Evolutionary conservation across 2,329 filamentous ascomycete species (phyloP).

Genomic region (Davidsoniella neocaledoniae): DNA sequence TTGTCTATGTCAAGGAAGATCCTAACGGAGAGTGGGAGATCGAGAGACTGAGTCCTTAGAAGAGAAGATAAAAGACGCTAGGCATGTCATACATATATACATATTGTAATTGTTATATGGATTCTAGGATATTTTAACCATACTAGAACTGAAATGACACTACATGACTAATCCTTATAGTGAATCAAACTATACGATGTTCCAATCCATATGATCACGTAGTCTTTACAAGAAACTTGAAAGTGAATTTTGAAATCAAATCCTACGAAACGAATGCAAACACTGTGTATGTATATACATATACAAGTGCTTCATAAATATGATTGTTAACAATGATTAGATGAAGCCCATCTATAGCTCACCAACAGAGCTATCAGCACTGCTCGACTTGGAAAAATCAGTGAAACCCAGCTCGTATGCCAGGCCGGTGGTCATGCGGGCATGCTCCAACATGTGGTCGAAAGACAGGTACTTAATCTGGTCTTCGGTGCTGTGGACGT

Average conservation of each 20-base stretch:
- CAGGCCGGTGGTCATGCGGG: slow-evolving; percentile 31
- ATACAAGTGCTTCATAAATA: not conserved
- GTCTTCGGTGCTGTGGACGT: slow-evolving; percentile 60
- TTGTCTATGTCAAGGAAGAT: slow-evolving; percentile 45
- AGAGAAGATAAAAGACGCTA: not conserved
- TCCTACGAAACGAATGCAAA: not conserved
- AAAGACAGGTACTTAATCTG: slow-evolving; percentile 52
- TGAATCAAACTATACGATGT: too few relatives aligned
- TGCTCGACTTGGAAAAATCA: slow-evolving; percentile 32
- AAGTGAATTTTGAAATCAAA: not conserved
- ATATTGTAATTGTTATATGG: too few relatives aligned
- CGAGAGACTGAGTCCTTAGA: slow-evolving; percentile 55
- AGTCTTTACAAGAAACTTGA: not conserved
- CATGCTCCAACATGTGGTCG: slow-evolving; percentile 49
- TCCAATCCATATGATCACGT: too few relatives aligned
- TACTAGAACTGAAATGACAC: too few relatives aligned
- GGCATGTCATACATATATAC: too few relatives aligned
- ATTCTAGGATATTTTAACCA: too few relatives aligned
- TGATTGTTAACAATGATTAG: not conserved
- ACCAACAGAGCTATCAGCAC: slow-evolving; percentile 7
- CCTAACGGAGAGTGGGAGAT: slow-evolving; percentile 42
- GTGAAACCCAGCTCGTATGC: slow-evolving; percentile 44
- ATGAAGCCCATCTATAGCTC: slow-evolving; percentile 17
- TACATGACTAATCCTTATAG: too few relatives aligned
- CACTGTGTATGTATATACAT: too few relatives aligned